Evolutionary conservation across 2,329 filamentous ascomycete species (phyloP).

Genomic region (Peltaster fructicola): DNA sequence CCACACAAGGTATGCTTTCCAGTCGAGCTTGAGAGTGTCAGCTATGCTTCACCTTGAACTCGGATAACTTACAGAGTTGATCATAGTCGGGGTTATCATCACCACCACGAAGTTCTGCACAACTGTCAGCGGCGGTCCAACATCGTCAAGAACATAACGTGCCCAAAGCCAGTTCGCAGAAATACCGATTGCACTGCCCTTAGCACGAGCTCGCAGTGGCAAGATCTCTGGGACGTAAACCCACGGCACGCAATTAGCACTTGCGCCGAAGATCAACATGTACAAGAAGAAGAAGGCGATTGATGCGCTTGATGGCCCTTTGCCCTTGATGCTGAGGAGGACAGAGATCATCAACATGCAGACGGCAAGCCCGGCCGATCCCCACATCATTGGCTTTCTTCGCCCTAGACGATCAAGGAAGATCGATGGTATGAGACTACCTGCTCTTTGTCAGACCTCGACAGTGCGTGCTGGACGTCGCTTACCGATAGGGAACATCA

Average conservation of each 20-base stretch:
- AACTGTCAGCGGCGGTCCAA: conserved; percentile 5
- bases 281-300: conserved; percentile 34
- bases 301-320: conserved; percentile 28
- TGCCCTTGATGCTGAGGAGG: conserved; percentile 27
- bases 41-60: neutral
- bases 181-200: conserved; percentile 33
- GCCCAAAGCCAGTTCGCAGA: conserved; percentile 32
- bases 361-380: conserved; percentile 17
- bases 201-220: conserved; percentile 31
- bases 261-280: conserved; percentile 21
- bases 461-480: no score
- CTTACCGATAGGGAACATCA: conserved; percentile 27
- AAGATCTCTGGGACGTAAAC: conserved; percentile 34
- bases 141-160: conserved; percentile 2
- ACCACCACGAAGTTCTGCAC: conserved; percentile 31
- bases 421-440: conserved; percentile 29
- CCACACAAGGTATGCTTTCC: conserved; percentile 37
- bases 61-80: conserved; percentile 19
- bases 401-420: conserved; percentile 25
- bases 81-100: conserved; percentile 34
- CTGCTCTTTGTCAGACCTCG: no score
- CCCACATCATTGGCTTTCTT: conserved; percentile 19
- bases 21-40: conserved; percentile 26
- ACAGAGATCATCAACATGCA: conserved; percentile 25
- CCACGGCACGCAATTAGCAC: conserved; percentile 33